Evolutionary conservation across 495 filamentous ascomycete genomes (phyloP), one percentile per base, ranked within the genome.

Genomic region (Penicillium argentinense): DNA sequence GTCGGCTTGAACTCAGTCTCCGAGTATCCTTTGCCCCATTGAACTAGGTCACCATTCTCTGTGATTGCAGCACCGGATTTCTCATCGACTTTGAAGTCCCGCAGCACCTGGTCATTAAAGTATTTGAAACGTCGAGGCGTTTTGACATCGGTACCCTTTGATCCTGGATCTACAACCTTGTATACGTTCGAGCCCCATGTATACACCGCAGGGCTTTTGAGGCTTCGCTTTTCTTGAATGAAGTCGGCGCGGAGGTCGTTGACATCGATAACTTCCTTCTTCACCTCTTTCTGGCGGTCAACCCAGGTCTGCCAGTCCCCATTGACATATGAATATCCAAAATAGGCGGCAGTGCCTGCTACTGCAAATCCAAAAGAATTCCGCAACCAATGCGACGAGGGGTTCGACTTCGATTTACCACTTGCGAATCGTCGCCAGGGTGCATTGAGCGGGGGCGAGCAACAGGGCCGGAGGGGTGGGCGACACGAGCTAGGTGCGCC

Each of bases 151-250:
- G 66, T 67, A 36, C 96, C 89, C 29, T 85, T 76, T 4, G 86
- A 93, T 48, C 86, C 87, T 1, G 92, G 91, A 21, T 89, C 92
- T 21, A 84, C 88, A 3, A 97, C 92, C 42, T 75, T 72, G 28
- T 91, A 88, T n/a, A 70, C 76, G 58, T 98, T 98, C 2, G 85
- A 87, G 12, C 93, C 93, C 92, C 93, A 98, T 21, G 84, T 82
- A 69, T 95, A 96, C 1, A 97, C 85, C 0, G 88, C 93, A 3
- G 93, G 92, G 43, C 87, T 84, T 66, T 91, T 89, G 80, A 87
- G 85, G 60, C 88, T 95, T 57, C 79, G 83, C 73, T 89, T 91
- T 28, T 92, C 87, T 67, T 96, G 88, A 13, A 90, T 71, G 63
- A 91, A 88, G 56, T 90, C 82, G 8, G 82, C 83, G 55, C 85